Base-by-base conservation (phyloP, 495 filamentous ascomycete species). In the Bryoglossum gracile region DNA sequence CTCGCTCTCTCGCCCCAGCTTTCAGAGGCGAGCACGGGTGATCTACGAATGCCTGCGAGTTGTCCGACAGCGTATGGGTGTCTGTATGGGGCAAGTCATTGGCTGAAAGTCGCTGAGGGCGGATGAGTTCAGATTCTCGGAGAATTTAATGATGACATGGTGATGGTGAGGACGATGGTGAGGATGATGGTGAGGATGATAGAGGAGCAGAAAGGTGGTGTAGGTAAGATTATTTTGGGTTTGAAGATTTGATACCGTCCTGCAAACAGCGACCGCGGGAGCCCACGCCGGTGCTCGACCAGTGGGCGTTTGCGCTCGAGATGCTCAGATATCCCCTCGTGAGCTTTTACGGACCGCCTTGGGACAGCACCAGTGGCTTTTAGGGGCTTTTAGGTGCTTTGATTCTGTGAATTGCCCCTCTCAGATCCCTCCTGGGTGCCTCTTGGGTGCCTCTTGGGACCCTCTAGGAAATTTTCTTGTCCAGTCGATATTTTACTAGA, bases 31-130 rank as follows among this genome's bases (percentile, higher is more conserved):
- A 40, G 24, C 2, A 43, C 14, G 43, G 50, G 43, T 34, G 50
- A 53, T 53, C 50, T 46, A 11, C 50, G n/a, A 24, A 32, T 22
- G 40, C 48, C 48, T 30, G 26, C 26, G 13, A 30, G 13, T 30
- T 35, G 43, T 33, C 38, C n/a, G 10, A 23, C 11, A 26, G 9
- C 26, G 13, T 16, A 18, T 11, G 42, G 24, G 25, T 8, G 5
- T 16, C 24, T 30, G 10, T 6, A 30, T 17, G 42, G 10, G 18
- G 23, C 14, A 25, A n/a, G n/a, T n/a, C n/a, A n/a, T n/a, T n/a
- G n/a, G n/a, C n/a, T n/a, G n/a, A n/a, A n/a, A n/a, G n/a, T n/a
- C n/a, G n/a, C n/a, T n/a, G n/a, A n/a, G n/a, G n/a, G n/a, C n/a
- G n/a, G n/a, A n/a, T 30, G 13, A 30, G 26, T 13, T 13, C 26